phyloP scores from a whole-genome alignment of 1,284 basidiomycete genomes.

The Inonotus obliquus region DNA sequence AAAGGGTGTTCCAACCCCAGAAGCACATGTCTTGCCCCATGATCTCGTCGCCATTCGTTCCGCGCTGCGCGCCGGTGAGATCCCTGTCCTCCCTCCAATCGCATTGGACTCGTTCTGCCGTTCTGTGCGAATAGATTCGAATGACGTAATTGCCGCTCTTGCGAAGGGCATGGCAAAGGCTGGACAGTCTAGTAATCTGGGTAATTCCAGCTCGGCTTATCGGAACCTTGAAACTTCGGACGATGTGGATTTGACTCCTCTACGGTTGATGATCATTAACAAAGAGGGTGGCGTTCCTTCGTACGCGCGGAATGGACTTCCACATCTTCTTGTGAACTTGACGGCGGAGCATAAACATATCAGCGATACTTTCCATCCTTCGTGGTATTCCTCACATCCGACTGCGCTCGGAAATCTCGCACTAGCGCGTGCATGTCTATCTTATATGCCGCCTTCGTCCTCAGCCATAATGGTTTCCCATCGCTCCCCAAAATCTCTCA shows the following conservation, averaged over 20 bases:
- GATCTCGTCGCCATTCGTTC: constrained; percentile 83
- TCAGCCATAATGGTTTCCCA: constrained; percentile 97
- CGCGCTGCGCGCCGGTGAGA: constrained; percentile 88
- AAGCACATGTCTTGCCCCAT: constrained; percentile 70
- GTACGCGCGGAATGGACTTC: constrained; percentile 91
- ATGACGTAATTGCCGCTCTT: constrained; percentile 87
- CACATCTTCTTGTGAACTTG: constrained; percentile 95
- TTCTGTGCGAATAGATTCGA: constrained; percentile 82
- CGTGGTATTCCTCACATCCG: constrained; percentile 80
- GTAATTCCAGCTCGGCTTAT: constrained; percentile 21
- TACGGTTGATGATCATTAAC: constrained; percentile 97
- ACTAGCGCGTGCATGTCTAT: constrained; percentile 85
- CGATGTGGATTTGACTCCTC: constrained; percentile 78
- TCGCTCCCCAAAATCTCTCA: constrained; percentile 91
- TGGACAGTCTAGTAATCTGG: constrained; percentile 30
- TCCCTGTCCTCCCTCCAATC: constrained; percentile 93
- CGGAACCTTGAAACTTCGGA: neutral
- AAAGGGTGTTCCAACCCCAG: constrained; percentile 40
- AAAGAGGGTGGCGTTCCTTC: constrained; percentile 96
- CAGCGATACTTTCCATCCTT: constrained; percentile 73
- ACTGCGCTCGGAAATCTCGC: constrained; percentile 84
- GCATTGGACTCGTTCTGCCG: constrained; percentile 90
- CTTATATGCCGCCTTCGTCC: constrained; percentile 90
- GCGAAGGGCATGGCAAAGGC: constrained; percentile 83
- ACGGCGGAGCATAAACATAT: constrained; percentile 87